These are phyloP conservation scores for Pythium phragmitis DNA, from an alignment of 352 stramenopile genomes.

Conservation along the genomic window DNA sequence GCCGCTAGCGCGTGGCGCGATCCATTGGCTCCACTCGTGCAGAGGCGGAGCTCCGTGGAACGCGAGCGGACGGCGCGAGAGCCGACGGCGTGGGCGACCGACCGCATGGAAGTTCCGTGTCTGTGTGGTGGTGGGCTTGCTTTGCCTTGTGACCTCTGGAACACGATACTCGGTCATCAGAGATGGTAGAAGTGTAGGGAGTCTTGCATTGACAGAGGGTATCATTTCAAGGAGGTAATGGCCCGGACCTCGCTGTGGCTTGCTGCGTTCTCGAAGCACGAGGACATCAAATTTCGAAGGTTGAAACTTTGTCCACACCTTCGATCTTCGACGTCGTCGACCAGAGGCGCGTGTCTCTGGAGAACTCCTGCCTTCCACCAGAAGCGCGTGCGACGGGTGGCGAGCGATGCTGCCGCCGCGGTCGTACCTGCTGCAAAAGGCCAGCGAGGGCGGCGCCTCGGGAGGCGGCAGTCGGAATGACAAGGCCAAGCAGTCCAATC, in stretches of 20 bases:
- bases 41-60: neutral
- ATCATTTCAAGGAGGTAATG: neutral
- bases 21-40: neutral
- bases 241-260: neutral
- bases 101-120: neutral
- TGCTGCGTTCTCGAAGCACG: neutral
- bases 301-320: constrained; percentile 1
- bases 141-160: neutral
- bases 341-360: constrained; percentile 24
- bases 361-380: neutral
- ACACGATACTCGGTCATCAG: neutral
- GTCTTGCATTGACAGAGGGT: neutral
- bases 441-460: constrained; percentile 31
- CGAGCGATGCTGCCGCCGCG: constrained; percentile 51
- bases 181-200: neutral
- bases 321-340: constrained; percentile 14
- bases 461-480: constrained; percentile 25
- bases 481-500: constrained; percentile 33
- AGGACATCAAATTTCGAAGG: constrained; percentile 9
- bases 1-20: neutral
- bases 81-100: neutral
- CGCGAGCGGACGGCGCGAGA: neutral
- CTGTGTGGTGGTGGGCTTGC: neutral
- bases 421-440: constrained; percentile 72
- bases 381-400: neutral